Conservation (phyloP, 2,329 filamentous ascomycete genomes). For the Biscogniauxia marginata region DNA sequence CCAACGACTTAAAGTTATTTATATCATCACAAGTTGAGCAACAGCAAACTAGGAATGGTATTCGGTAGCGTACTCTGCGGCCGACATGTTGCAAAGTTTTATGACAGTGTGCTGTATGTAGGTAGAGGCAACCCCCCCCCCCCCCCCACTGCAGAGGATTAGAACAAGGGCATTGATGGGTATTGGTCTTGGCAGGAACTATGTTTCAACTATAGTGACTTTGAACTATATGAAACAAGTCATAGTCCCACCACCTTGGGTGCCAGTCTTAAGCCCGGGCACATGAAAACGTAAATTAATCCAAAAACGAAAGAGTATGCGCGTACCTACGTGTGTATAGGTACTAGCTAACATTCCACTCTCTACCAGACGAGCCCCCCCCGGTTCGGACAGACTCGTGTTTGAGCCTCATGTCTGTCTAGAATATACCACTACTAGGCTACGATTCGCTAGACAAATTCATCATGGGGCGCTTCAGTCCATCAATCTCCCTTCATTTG, state of each 20-base stretch:
- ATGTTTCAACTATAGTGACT: conserved; percentile 1
- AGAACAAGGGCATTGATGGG: not conserved
- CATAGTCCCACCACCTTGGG: not conserved
- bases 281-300: not conserved
- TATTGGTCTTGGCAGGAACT: not conserved
- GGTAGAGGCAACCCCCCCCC: too few relatives aligned
- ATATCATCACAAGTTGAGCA: too few relatives aligned
- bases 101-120: too few relatives aligned
- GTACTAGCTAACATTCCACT: not conserved
- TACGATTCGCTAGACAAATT: not conserved
- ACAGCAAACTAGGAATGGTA: too few relatives aligned
- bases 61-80: not conserved
- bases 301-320: not conserved
- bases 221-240: not conserved
- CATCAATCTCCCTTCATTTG: not conserved
- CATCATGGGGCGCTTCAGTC: not conserved
- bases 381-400: not conserved
- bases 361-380: not conserved
- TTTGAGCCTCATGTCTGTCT: not conserved
- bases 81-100: not conserved
- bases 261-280: not conserved
- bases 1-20: too few relatives aligned
- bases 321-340: too few relatives aligned
- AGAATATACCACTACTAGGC: not conserved
- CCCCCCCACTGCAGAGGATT: not conserved